phyloP scores from a whole-genome alignment of 106 monocot genomes.

The Posidonia australis region DNA sequence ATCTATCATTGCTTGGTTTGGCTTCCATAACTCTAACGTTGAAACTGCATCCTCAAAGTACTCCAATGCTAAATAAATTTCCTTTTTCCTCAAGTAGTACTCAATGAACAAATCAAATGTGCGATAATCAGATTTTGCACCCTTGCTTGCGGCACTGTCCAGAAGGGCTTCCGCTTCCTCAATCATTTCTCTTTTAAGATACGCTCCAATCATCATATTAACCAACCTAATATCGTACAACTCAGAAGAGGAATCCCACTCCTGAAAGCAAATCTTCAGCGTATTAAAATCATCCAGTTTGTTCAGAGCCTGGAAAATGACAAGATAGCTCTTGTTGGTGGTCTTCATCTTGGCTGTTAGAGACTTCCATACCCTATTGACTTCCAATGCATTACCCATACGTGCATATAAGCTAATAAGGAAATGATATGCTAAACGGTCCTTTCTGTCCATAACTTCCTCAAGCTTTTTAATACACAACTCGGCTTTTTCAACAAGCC shows the following conservation, averaged over 20 bases:
- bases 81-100: constrained; percentile 30
- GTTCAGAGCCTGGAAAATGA: constrained; percentile 34
- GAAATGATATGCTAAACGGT: constrained; percentile 34
- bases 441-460: constrained; percentile 25
- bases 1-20: constrained; percentile 14
- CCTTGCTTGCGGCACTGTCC: constrained; percentile 24
- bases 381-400: constrained; percentile 37
- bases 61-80: constrained; percentile 32
- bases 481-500: constrained; percentile 31
- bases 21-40: constrained; percentile 20
- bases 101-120: constrained; percentile 37
- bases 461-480: constrained; percentile 49
- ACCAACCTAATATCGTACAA: constrained; percentile 36
- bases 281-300: constrained; percentile 38
- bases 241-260: constrained; percentile 29
- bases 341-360: constrained; percentile 32
- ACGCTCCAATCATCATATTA: constrained; percentile 40
- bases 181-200: constrained; percentile 37
- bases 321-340: constrained; percentile 43
- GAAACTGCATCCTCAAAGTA: constrained; percentile 2
- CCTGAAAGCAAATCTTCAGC: constrained; percentile 32
- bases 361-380: constrained; percentile 48
- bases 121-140: constrained; percentile 11
- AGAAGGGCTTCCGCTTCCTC: constrained; percentile 28
- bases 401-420: constrained; percentile 51